Base-by-base conservation (phyloP, 805 yeast genomes). In the Lipomyces yamanashiensis region DNA sequence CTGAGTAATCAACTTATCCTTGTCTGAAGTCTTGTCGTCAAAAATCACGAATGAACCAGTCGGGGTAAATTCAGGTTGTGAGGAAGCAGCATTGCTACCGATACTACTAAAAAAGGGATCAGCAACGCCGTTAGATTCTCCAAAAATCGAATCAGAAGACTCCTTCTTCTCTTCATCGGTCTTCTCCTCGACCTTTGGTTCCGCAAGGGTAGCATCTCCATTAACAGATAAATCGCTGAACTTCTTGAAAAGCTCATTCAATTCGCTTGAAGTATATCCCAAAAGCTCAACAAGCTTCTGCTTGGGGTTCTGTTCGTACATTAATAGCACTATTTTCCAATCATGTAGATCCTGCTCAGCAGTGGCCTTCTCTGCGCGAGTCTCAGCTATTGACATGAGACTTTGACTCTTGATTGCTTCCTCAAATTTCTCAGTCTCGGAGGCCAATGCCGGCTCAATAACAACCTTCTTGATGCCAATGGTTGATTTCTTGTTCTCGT, bases 321-420 rank as follows among this genome's bases (percentile, higher is more conserved):
- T 78, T 41, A 62, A 70, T 60, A 63, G 70, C 68, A 64, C 79
- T 13, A 76, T 64, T 43, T 72, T 67, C 79, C 79, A 76, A 65
- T 78, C 82, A 56, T 68, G 67, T 28, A 68, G 69, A 36, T 71
- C 70, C 36, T 65, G 44, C 34, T 62, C 66, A 9, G 64, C 51
- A 37, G 47, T 52, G 19, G 64, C 67, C 34, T 54, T 74, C 15
- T 78, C 78, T 45, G 84, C 71, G 69, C 87, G 85, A n/a, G 81
- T 73, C 59, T 84, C 84, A 56, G 88, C 83, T 43, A 89, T 79
- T 7, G 81, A 75, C 45, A 76, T 75, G 72, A 84, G 87, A 69
- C 86, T 84, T 63, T 82, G 79, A 5, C 81, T 70, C 64, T 83
- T 80, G 59, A 91, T 78, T 1, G 95, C 92, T 17, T 79, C 77